Conservation (phyloP, 768 basidiomycete genomes). For the Leucogyrophana mollusca region DNA sequence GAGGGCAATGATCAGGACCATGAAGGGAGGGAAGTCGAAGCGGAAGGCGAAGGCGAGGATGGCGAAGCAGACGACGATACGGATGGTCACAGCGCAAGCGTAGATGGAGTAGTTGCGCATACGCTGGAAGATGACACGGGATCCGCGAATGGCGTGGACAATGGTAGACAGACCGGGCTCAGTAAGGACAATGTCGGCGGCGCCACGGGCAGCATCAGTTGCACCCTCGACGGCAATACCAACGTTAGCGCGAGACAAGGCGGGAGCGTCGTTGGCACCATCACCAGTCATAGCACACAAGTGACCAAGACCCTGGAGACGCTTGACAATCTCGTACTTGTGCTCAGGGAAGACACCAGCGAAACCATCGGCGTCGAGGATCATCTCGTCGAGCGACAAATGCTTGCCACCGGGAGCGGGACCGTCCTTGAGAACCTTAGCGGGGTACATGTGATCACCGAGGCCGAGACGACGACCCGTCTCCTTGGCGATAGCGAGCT, state of each 20-base stretch:
- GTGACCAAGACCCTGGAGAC: slow-evolving; percentile 94
- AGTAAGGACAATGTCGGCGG: slow-evolving; percentile 96
- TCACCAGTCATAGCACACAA: slow-evolving; percentile 99
- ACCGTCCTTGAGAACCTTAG: slow-evolving; percentile 98
- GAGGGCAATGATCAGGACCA: slow-evolving; percentile 97
- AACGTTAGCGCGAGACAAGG: slow-evolving; percentile 96
- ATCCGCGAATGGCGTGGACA: slow-evolving; percentile 97
- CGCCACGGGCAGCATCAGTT: slow-evolving; percentile 97
- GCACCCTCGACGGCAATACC: slow-evolving; percentile 99
- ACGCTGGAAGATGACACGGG: slow-evolving; percentile 99
- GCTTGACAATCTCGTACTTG: slow-evolving; percentile 99
- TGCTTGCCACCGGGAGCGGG: slow-evolving; percentile 86
- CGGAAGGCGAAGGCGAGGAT: slow-evolving; percentile 94
- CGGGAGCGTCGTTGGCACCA: slow-evolving; percentile 98
- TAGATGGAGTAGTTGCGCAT: slow-evolving; percentile 99
- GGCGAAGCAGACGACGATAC: slow-evolving; percentile 97
- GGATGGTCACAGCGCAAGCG: slow-evolving; percentile 94
- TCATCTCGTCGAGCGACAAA: slow-evolving; percentile 91
- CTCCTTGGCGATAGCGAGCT: slow-evolving; percentile 99
- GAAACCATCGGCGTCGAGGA: slow-evolving; percentile 98
- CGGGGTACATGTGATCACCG: slow-evolving; percentile 99
- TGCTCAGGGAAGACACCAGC: slow-evolving; percentile 99
- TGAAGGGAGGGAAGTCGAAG: slow-evolving; percentile 99
- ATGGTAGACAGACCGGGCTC: slow-evolving; percentile 99
- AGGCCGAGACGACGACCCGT: slow-evolving; percentile 97